These are phyloP conservation scores for Ensete glaucum DNA, from an alignment of 176 grass and related monocot genomes.

Conservation along the genomic window DNA sequence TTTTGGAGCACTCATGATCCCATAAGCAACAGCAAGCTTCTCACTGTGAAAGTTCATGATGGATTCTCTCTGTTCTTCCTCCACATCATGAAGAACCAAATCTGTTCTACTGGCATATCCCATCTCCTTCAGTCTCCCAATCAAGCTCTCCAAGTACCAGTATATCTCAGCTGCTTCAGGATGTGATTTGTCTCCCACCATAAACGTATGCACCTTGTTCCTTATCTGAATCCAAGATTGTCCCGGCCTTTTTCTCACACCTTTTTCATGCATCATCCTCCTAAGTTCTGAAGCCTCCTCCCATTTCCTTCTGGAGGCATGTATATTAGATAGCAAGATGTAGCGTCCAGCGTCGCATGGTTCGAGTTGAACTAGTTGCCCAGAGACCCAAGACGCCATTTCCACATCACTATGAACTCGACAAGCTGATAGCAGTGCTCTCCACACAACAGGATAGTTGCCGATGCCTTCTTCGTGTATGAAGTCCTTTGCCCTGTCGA, in stretches of 20 bases:
- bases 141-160: slow-evolving; percentile 30
- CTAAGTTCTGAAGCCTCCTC: slow-evolving; percentile 41
- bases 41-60: slow-evolving; percentile 42
- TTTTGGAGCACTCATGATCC: slow-evolving; percentile 38
- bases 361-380: slow-evolving; percentile 42
- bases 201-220: slow-evolving; percentile 35
- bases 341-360: slow-evolving; percentile 42
- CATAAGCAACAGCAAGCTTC: slow-evolving; percentile 49
- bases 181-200: slow-evolving; percentile 29
- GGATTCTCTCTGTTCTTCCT: slow-evolving; percentile 55
- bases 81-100: slow-evolving; percentile 40
- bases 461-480: slow-evolving; percentile 43
- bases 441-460: slow-evolving; percentile 45
- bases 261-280: slow-evolving; percentile 38
- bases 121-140: slow-evolving; percentile 39
- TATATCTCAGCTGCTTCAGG: slow-evolving; percentile 35
- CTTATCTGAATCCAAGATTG: slow-evolving; percentile 55
- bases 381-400: slow-evolving; percentile 38
- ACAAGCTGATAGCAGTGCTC: slow-evolving; percentile 48
- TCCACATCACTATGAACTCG: slow-evolving; percentile 45
- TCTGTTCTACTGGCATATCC: slow-evolving; percentile 43
- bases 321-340: slow-evolving; percentile 60
- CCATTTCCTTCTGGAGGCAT: slow-evolving; percentile 50
- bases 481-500: slow-evolving; percentile 26
- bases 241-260: slow-evolving; percentile 35